Conservation (phyloP, 306 rosid species). For the Dryas octopetala region DNA sequence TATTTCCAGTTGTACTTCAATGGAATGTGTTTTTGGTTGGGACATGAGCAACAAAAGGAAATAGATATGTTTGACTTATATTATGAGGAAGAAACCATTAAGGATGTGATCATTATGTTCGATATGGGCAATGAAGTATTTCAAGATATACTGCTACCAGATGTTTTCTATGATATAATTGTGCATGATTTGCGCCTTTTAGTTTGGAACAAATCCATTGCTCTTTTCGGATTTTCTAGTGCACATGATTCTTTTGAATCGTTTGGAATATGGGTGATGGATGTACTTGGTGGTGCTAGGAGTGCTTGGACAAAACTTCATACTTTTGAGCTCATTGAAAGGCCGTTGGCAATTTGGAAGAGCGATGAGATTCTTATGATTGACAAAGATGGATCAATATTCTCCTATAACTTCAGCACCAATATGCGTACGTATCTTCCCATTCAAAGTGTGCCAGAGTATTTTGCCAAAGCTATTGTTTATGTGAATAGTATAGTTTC, state of each 20-base stretch:
- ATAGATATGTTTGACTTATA: no score
- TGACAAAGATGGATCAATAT: background rate
- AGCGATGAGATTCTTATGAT: background rate
- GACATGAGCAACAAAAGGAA: background rate
- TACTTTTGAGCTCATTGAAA: background rate
- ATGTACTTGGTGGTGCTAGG: background rate
- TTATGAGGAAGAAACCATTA: no score
- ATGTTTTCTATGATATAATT: background rate
- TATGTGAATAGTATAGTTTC: background rate
- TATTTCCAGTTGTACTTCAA: background rate
- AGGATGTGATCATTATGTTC: background rate
- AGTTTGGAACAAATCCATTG: slow-evolving; percentile 2
- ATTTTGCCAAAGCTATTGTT: background rate
- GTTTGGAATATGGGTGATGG: background rate
- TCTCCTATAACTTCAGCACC: background rate
- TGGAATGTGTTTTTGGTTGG: background rate
- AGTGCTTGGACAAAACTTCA: background rate
- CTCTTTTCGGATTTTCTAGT: background rate
- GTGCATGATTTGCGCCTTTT: background rate
- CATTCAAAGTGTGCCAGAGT: background rate
- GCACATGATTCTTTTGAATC: background rate
- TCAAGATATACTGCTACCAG: background rate
- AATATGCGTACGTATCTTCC: background rate
- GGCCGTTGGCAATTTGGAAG: background rate
- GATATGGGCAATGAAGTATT: background rate